Percentiles rank a stretch among this genome's conserved stretches.
These are phyloP conservation scores for Erodium maritimum DNA, from an alignment of 345 rosid species.

Conservation along the genomic window DNA sequence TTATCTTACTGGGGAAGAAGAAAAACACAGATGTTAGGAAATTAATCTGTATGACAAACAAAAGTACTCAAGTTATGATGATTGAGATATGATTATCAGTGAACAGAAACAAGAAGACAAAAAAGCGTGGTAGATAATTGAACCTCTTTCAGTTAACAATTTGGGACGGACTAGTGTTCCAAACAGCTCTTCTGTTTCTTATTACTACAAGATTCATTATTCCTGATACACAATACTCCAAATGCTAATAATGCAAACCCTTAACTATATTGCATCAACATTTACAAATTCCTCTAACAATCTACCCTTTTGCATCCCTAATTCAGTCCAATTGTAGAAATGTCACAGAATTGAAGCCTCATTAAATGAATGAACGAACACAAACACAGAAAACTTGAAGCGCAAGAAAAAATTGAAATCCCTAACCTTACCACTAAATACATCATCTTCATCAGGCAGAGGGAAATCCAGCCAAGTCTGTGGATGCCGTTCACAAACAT, in stretches of 20 bases:
- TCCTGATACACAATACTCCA: background rate
- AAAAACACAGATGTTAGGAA: background rate
- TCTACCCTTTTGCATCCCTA: background rate
- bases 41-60: too few species aligned
- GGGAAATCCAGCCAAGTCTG: conserved; percentile 95
- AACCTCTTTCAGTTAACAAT: too few species aligned
- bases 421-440: conserved; percentile 47
- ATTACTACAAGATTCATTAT: too few species aligned
- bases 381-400: background rate
- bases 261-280: background rate
- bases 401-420: background rate
- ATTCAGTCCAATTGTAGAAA: background rate
- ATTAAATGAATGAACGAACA: background rate
- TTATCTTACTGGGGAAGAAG: background rate
- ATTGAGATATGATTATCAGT: too few species aligned
- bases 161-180: too few species aligned
- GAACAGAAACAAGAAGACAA: too few species aligned
- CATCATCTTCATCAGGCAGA: conserved; percentile 41
- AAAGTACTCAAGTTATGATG: background rate
- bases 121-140: too few species aligned
- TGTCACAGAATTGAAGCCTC: background rate
- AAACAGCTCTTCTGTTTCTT: too few species aligned
- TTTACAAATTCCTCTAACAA: background rate
- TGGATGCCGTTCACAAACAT: conserved; percentile 84
- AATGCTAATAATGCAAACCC: background rate